These are phyloP conservation scores for Candida odintsovae DNA, from an alignment of 805 yeast genomes.

Conservation along the genomic window DNA sequence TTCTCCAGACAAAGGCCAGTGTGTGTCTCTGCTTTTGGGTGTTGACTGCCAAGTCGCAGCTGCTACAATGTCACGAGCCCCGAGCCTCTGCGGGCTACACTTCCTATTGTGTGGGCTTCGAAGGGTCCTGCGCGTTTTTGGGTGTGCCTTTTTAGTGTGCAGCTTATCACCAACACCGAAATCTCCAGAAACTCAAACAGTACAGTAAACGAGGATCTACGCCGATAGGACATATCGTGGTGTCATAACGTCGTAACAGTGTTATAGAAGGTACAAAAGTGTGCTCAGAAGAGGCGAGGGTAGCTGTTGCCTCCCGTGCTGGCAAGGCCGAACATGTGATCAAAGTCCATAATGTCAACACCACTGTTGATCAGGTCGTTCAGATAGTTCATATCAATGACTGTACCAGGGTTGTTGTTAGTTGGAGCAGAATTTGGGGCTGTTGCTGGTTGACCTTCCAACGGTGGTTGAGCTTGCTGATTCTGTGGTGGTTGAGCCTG, in stretches of 20 bases:
- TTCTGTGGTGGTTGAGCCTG: neutral
- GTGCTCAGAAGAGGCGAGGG: too few species aligned
- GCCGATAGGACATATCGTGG: neutral
- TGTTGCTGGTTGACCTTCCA: neutral
- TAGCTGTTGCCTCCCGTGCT: neutral
- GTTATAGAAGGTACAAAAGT: too few species aligned
- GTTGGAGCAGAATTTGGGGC: neutral
- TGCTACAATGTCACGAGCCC: too few species aligned
- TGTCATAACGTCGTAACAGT: neutral
- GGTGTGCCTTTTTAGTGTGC: neutral
- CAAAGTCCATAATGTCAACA: neutral
- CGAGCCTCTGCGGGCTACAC: too few species aligned
- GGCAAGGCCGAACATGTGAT: neutral
- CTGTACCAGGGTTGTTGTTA: neutral
- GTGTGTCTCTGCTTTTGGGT: too few species aligned
- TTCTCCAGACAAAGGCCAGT: too few species aligned
- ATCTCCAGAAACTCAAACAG: neutral
- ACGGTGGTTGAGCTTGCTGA: neutral
- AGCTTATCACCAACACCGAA: neutral
- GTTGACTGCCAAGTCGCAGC: too few species aligned
- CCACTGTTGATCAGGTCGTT: neutral
- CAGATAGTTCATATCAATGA: neutral
- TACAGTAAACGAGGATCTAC: neutral
- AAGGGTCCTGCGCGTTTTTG: neutral
- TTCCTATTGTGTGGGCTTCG: too few species aligned